A percentile compares a stretch with the other conserved stretches of the same genome.
Evolutionary conservation across 192 early-diverging fungal genomes (phyloP).

Genomic region (Lobosporangium transversale): DNA sequence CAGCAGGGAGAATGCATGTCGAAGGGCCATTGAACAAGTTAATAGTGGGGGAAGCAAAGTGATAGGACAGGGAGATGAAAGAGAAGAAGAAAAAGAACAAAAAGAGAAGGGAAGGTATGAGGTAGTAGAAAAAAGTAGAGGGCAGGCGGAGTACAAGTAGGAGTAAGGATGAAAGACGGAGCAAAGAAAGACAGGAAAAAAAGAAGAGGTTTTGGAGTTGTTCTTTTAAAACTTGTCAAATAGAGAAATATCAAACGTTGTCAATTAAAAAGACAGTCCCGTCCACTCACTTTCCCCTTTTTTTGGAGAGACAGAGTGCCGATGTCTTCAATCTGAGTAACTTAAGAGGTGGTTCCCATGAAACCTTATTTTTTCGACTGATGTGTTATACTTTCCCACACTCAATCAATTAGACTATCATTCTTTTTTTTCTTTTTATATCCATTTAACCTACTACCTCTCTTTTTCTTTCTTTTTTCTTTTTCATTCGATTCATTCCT

Average conservation of each 20-base stretch:
- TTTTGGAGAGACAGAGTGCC: neutral
- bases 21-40: constrained; percentile 24
- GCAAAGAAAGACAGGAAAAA: constrained; percentile 2
- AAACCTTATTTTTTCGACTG: no score
- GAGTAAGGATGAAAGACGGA: neutral
- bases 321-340: no score
- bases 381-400: no score
- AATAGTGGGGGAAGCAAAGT: neutral
- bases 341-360: no score
- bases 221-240: neutral
- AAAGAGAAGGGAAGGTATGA: neutral
- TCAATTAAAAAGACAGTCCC: neutral
- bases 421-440: no score
- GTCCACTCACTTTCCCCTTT: neutral
- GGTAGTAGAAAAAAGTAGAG: neutral
- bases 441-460: no score
- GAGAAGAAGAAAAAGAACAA: constrained; percentile 1
- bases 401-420: no score
- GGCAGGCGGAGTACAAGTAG: neutral
- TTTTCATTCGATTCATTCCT: no score
- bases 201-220: neutral
- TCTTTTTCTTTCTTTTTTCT: no score
- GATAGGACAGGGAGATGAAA: neutral
- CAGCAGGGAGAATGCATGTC: constrained; percentile 10
- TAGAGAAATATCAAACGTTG: neutral